These are phyloP conservation scores for Euphorbia peplus DNA, from an alignment of 345 rosid species.

Conservation along the genomic window DNA sequence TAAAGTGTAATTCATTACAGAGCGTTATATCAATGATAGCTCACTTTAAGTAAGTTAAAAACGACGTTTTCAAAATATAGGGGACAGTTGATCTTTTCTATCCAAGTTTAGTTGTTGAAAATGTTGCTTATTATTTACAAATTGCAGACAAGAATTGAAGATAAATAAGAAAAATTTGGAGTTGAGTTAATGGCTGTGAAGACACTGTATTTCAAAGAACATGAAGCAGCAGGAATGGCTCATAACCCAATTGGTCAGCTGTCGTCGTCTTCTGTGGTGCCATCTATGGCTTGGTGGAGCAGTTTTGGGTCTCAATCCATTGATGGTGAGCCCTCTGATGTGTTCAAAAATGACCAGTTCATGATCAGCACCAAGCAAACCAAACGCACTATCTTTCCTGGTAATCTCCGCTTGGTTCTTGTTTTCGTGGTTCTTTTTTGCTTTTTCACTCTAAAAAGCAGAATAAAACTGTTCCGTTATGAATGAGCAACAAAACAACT, in stretches of 20 bases:
- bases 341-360: constrained; percentile 40
- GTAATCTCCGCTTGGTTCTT: too few species aligned
- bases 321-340: constrained; percentile 44
- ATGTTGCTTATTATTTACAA: background rate
- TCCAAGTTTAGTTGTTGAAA: background rate
- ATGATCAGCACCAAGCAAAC: constrained; percentile 38
- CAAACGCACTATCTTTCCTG: constrained; percentile 8
- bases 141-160: constrained; percentile 31
- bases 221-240: constrained; percentile 41
- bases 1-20: too few species aligned
- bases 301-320: constrained; percentile 49
- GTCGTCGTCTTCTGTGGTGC: constrained; percentile 48
- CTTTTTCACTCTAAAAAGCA: too few species aligned
- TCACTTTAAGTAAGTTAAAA: too few species aligned
- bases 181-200: constrained; percentile 66
- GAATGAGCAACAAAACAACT: too few species aligned
- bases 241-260: constrained; percentile 47
- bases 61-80: too few species aligned
- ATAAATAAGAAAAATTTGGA: constrained; percentile 10
- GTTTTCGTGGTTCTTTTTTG: too few species aligned
- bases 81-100: background rate
- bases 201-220: constrained; percentile 58
- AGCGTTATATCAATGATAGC: too few species aligned
- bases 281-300: constrained; percentile 64
- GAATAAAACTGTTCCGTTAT: too few species aligned